Evolutionary conservation across 768 basidiomycete species (phyloP).

Genomic region (Astraeus odoratus): DNA sequence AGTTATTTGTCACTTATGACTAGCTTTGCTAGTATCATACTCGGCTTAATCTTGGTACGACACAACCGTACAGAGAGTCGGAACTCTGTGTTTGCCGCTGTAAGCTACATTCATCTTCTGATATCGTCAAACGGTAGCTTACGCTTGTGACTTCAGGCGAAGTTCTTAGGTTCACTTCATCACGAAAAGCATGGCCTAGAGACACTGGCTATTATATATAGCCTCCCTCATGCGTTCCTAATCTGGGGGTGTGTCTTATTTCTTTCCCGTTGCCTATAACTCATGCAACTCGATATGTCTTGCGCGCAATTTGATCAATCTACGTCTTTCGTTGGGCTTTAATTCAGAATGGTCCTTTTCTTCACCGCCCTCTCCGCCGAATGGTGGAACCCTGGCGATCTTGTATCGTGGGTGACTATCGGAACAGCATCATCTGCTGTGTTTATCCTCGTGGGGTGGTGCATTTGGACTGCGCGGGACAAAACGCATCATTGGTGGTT

Average conservation of each 20-base stretch:
- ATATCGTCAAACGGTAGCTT: not conserved
- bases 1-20: slow-evolving; percentile 39
- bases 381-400: slow-evolving; percentile 14
- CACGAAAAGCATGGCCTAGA: slow-evolving; percentile 36
- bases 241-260: slow-evolving; percentile 48
- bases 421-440: slow-evolving; percentile 25
- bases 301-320: not conserved
- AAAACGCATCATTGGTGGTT: slow-evolving; percentile 19
- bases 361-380: slow-evolving; percentile 19
- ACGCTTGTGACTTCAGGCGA: not conserved
- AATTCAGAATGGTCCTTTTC: slow-evolving; percentile 24
- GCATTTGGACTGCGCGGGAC: slow-evolving; percentile 29
- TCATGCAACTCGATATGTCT: not conserved
- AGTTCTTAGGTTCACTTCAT: slow-evolving; percentile 13
- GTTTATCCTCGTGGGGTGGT: slow-evolving; percentile 35
- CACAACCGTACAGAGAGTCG: slow-evolving; percentile 31
- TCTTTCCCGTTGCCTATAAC: not conserved
- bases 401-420: slow-evolving; percentile 17
- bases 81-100: slow-evolving; percentile 28
- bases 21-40: slow-evolving; percentile 36
- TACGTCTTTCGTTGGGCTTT: not conserved
- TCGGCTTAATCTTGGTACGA: slow-evolving; percentile 37
- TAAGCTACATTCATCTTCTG: slow-evolving; percentile 16
- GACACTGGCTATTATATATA: slow-evolving; percentile 45
- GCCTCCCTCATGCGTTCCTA: slow-evolving; percentile 48